Conservation (phyloP, 2,329 filamentous ascomycete genomes). For the Rugonectria rugulosa region DNA sequence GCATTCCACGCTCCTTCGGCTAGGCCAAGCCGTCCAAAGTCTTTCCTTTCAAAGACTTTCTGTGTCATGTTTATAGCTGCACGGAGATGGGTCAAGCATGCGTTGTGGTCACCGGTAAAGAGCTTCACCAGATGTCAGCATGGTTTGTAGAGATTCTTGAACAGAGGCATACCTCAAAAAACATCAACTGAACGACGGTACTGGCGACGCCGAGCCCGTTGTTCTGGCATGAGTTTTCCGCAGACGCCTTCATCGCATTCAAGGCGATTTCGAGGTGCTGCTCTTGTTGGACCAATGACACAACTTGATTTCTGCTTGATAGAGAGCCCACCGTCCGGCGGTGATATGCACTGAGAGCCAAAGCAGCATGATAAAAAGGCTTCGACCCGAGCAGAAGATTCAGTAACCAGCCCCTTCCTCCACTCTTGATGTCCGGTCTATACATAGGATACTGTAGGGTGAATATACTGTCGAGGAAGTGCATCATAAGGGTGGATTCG, state of each 20-base stretch:
- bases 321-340: neutral
- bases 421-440: neutral
- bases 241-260: neutral
- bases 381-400: slow-evolving; percentile 1
- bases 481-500: slow-evolving; percentile 8
- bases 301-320: neutral
- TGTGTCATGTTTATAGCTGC: neutral
- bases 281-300: slow-evolving; percentile 5
- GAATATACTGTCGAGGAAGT: slow-evolving; percentile 13
- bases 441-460: slow-evolving; percentile 10
- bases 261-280: neutral
- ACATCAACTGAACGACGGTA: slow-evolving; percentile 1
- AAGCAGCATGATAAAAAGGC: slow-evolving; percentile 8
- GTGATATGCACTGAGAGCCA: slow-evolving; percentile 11
- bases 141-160: neutral
- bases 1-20: neutral
- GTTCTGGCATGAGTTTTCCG: neutral
- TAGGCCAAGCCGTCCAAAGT: neutral
- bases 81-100: slow-evolving; percentile 3
- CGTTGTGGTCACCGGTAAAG: neutral
- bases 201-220: neutral
- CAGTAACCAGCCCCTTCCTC: slow-evolving; percentile 13
- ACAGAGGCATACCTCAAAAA: slow-evolving; percentile 2
- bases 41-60: neutral
- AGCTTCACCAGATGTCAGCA: neutral